A percentile compares a stretch with the other conserved stretches of the same genome.
phyloP scores from a whole-genome alignment of 108 stramenopile species.

The Nitzschia sp. region DNA sequence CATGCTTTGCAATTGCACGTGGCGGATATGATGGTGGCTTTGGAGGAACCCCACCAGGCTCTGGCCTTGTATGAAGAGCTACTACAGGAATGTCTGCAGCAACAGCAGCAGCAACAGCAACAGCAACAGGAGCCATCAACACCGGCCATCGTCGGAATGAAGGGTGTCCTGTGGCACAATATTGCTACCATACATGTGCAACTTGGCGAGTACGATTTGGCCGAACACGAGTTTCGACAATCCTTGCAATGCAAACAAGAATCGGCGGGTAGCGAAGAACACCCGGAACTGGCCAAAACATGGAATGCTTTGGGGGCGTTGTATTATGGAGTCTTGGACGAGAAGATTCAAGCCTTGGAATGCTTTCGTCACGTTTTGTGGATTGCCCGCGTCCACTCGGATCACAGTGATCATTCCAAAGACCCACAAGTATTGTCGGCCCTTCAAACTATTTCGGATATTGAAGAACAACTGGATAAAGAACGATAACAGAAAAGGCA shows the following conservation, averaged over 20 bases:
- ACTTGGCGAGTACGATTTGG: conserved; percentile 31
- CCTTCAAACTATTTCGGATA: conserved; percentile 41
- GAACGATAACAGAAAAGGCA: too few relatives aligned
- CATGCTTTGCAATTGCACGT: conserved; percentile 34
- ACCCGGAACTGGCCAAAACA: conserved; percentile 51
- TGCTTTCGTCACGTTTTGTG: conserved; percentile 46
- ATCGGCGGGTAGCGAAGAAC: conserved; percentile 31
- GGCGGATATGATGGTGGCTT: conserved; percentile 37
- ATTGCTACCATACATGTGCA: conserved; percentile 43
- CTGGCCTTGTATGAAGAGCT: conserved; percentile 29
- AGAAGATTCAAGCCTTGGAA: conserved; percentile 31
- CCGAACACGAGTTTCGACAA: conserved; percentile 26
- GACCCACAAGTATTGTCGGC: conserved; percentile 39
- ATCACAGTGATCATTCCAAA: conserved; percentile 11
- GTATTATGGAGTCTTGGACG: conserved; percentile 25
- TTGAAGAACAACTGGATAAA: conserved; percentile 32
- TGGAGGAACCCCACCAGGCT: conserved; percentile 33
- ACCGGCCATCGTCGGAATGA: conserved; percentile 18
- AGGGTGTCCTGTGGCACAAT: conserved; percentile 49
- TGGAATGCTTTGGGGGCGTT: conserved; percentile 41
- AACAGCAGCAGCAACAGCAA: not conserved
- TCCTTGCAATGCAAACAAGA: conserved; percentile 34
- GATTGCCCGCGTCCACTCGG: conserved; percentile 46
- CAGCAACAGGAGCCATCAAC: not conserved
- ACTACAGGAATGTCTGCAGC: not conserved